phyloP scores from a whole-genome alignment of 352 stramenopile species.

The Phytophthora kernoviae region DNA sequence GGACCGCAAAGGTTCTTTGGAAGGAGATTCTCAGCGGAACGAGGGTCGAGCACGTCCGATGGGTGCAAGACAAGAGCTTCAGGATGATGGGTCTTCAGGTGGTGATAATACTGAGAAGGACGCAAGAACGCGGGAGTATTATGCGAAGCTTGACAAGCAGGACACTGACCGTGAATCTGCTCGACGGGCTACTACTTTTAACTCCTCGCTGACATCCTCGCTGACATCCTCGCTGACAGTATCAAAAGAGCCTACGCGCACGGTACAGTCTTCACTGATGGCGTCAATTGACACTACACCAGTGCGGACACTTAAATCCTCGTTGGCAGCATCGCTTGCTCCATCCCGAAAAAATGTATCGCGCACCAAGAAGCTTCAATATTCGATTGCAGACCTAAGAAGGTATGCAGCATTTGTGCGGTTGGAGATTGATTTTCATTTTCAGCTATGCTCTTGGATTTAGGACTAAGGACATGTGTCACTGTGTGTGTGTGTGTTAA shows the following conservation, averaged over 20 bases:
- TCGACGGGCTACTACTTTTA: slow-evolving; percentile 46
- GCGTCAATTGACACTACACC: slow-evolving; percentile 24
- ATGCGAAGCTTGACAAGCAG: slow-evolving; percentile 61
- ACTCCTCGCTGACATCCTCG: slow-evolving; percentile 56
- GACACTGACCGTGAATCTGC: slow-evolving; percentile 45
- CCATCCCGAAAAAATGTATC: slow-evolving; percentile 19
- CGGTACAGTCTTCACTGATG: slow-evolving; percentile 3
- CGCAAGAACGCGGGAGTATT: slow-evolving; percentile 56
- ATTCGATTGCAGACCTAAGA: slow-evolving; percentile 55
- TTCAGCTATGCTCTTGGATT: background rate
- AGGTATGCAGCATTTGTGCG: slow-evolving; percentile 31
- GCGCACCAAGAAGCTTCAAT: slow-evolving; percentile 56
- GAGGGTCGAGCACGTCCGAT: slow-evolving; percentile 13
- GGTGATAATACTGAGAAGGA: slow-evolving; percentile 41
- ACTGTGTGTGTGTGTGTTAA: slow-evolving; percentile 1
- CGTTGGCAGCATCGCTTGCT: slow-evolving; percentile 22
- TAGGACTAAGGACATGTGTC: slow-evolving; percentile 12
- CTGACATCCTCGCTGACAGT: slow-evolving; percentile 27
- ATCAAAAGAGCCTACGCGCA: too few relatives aligned
- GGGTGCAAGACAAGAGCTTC: slow-evolving; percentile 20
- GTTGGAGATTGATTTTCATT: background rate
- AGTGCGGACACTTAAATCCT: slow-evolving; percentile 18
- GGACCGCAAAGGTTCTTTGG: slow-evolving; percentile 18
- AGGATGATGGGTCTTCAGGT: slow-evolving; percentile 18
- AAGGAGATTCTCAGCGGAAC: slow-evolving; percentile 10